Conservation (phyloP, 2,329 filamentous ascomycete genomes). For the Trichoderma sp. region DNA sequence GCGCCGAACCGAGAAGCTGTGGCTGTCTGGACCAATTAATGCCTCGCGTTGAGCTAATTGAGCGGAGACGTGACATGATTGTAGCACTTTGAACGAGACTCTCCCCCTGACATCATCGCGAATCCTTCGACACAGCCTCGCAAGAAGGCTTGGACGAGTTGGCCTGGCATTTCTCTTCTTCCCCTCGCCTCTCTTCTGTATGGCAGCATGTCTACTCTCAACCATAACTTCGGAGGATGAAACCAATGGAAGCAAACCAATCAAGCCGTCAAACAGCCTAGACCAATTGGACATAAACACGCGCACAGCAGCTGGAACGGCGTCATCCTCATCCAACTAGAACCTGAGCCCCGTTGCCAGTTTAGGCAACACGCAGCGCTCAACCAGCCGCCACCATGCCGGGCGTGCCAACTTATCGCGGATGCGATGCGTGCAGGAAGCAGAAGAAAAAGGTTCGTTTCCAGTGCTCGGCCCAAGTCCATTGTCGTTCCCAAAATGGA, state of each 20-base stretch:
- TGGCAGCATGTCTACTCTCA: background rate
- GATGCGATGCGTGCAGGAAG: constrained; percentile 55
- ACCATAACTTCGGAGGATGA: background rate
- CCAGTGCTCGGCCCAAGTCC: background rate
- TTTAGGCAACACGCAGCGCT: constrained; percentile 21
- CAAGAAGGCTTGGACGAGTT: background rate
- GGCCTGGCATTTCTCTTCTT: background rate
- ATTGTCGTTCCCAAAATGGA: background rate
- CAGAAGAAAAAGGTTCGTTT: constrained; percentile 57
- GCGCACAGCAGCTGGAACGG: background rate
- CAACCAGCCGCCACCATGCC: constrained; percentile 45
- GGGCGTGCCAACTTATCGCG: constrained; percentile 55
- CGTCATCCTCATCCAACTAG: background rate
- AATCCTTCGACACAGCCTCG: constrained; percentile 5
- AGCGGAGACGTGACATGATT: background rate
- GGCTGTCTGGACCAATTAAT: constrained; percentile 4
- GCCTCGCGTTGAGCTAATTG: background rate
- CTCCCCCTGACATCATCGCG: constrained; percentile 17
- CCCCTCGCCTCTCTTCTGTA: background rate
- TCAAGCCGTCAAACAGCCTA: background rate
- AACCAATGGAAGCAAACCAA: background rate
- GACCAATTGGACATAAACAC: background rate
- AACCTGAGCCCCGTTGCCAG: background rate
- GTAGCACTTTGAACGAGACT: background rate
- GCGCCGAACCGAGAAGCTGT: constrained; percentile 12